Evolutionary conservation across 192 early-diverging fungal species (phyloP).

Genomic region (Geranomyces michiganensis): DNA sequence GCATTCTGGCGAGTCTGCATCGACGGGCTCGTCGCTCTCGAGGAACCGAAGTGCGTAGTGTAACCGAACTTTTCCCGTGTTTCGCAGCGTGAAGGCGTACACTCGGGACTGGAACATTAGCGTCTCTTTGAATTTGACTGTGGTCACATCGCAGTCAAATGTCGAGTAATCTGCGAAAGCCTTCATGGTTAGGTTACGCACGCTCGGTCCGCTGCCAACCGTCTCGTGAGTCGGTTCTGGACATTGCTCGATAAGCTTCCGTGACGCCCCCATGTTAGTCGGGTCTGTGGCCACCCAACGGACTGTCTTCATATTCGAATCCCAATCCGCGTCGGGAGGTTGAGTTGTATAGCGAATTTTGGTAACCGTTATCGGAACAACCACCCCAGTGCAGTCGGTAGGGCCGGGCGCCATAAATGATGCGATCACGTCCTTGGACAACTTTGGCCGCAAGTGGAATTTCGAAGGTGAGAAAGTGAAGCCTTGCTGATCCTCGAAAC

Average conservation of each 20-base stretch:
- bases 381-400: conserved; percentile 23
- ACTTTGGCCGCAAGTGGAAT: conserved; percentile 50
- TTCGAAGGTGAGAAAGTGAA: conserved; percentile 48
- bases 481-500: conserved; percentile 32
- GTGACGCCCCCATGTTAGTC: conserved; percentile 21
- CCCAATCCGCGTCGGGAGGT: conserved; percentile 53
- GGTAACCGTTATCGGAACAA: conserved; percentile 31
- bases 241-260: conserved; percentile 49
- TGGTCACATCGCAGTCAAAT: conserved; percentile 54
- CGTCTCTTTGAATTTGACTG: conserved; percentile 59
- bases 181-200: conserved; percentile 40
- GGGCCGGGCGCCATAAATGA: conserved; percentile 47
- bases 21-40: conserved; percentile 32
- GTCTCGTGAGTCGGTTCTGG: conserved; percentile 53
- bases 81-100: conserved; percentile 48
- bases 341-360: conserved; percentile 46
- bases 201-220: conserved; percentile 19
- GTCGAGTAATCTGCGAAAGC: conserved; percentile 56
- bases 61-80: conserved; percentile 53
- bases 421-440: conserved; percentile 45
- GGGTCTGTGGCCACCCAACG: conserved; percentile 41
- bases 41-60: conserved; percentile 43
- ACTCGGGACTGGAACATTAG: conserved; percentile 62
- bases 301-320: conserved; percentile 49
- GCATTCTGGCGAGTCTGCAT: conserved; percentile 34